Evolutionary conservation across 176 grass and related monocot species (phyloP).

Genomic region (Lolium multiflorum): DNA sequence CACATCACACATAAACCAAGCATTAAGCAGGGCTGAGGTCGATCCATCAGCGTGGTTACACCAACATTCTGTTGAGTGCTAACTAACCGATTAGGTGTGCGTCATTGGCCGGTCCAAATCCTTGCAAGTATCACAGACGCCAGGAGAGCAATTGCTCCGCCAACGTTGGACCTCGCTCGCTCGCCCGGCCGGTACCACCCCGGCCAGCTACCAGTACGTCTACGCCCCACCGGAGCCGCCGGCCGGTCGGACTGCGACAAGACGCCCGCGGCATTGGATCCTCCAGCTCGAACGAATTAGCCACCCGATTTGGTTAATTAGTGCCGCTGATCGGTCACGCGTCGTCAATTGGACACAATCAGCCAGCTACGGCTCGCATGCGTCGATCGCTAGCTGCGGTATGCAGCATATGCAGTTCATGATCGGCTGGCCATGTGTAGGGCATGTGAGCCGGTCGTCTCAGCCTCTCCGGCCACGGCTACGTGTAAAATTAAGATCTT

Average conservation of each 20-base stretch:
- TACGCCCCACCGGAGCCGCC: not conserved
- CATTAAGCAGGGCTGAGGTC: not conserved
- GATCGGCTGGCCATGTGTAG: conserved; percentile 46
- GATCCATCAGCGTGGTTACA: conserved; percentile 18
- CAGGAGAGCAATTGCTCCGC: not conserved
- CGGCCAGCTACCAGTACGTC: conserved; percentile 15
- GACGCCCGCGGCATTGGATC: conserved; percentile 31
- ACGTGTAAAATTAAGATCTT: conserved; percentile 32
- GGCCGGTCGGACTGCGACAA: conserved; percentile 26
- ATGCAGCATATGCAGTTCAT: not conserved
- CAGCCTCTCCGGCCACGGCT: not conserved
- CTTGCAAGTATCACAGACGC: not conserved
- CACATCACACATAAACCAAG: not conserved
- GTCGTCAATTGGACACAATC: not conserved
- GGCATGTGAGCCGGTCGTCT: conserved; percentile 37
- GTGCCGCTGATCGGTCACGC: not conserved
- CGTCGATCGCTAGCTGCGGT: not conserved
- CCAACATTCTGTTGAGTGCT: conserved; percentile 43
- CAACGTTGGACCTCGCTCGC: not conserved
- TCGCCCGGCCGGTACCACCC: conserved; percentile 6
- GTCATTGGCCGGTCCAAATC: conserved; percentile 10
- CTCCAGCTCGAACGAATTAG: not conserved
- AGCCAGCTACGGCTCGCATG: not conserved
- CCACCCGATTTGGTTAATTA: not conserved
- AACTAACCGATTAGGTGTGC: conserved; percentile 42